Conservation (phyloP, 345 rosid genomes). For the Cardamine chenopodiifolia region DNA sequence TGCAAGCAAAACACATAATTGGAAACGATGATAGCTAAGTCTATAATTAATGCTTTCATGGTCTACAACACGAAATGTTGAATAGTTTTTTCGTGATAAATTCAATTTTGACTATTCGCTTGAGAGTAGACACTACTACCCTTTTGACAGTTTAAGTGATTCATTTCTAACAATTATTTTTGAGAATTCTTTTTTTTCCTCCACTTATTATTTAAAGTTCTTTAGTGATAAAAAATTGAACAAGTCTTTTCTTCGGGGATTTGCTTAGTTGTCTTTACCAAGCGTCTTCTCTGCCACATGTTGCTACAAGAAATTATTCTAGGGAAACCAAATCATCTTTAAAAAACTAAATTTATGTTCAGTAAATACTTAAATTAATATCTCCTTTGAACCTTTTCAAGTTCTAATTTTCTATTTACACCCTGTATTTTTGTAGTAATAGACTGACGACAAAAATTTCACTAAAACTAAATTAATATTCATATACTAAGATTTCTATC, state of each 20-base stretch:
- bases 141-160: not conserved
- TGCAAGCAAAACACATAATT: too few species aligned
- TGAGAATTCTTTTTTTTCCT: not conserved
- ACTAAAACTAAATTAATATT: not conserved
- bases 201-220: not conserved
- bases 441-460: not conserved
- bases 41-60: not conserved
- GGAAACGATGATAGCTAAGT: too few species aligned
- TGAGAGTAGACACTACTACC: not conserved
- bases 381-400: not conserved
- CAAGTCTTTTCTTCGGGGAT: constrained; percentile 1
- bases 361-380: not conserved
- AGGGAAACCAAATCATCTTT: not conserved
- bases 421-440: not conserved
- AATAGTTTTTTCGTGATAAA: not conserved
- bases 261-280: constrained; percentile 2
- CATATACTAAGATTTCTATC: not conserved
- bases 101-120: not conserved
- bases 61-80: not conserved
- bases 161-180: not conserved
- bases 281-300: constrained; percentile 20
- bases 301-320: not conserved
- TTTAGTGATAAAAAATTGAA: constrained; percentile 12
- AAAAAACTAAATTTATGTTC: not conserved
- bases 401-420: not conserved